phyloP scores from a whole-genome alignment of 305 asterid species.

The Coffea humblotiana region DNA sequence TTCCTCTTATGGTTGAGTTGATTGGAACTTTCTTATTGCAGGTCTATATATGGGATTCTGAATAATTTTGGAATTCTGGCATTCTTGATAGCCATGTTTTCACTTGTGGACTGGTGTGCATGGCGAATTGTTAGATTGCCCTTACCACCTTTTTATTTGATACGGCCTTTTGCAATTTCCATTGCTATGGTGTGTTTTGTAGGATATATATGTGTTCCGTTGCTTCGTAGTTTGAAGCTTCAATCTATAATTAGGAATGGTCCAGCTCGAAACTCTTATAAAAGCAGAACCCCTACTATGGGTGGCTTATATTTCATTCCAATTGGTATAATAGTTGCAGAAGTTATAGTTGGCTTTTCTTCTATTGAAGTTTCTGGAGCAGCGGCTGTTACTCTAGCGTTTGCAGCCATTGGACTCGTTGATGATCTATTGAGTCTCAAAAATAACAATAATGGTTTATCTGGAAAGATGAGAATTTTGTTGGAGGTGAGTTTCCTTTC shows the following conservation, averaged over 20 bases:
- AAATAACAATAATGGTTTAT: constrained; percentile 38
- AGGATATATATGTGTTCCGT: constrained; percentile 83
- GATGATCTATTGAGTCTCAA: constrained; percentile 56
- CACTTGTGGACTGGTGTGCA: constrained; percentile 79
- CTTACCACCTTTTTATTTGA: constrained; percentile 67
- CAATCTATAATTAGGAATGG: constrained; percentile 51
- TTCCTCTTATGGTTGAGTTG: constrained; percentile 12
- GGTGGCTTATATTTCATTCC: constrained; percentile 88
- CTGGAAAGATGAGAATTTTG: constrained; percentile 56
- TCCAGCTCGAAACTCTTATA: constrained; percentile 50
- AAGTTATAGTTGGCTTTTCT: constrained; percentile 56
- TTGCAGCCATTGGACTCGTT: constrained; percentile 73
- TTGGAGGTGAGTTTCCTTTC: constrained; percentile 59
- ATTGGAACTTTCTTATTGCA: constrained; percentile 41
- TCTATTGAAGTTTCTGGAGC: constrained; percentile 79
- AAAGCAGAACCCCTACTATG: constrained; percentile 81
- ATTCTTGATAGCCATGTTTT: constrained; percentile 52
- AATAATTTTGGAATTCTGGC: constrained; percentile 66
- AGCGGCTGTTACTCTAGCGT: constrained; percentile 57
- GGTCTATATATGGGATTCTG: constrained; percentile 63
- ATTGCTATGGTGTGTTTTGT: constrained; percentile 50
- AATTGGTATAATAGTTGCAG: constrained; percentile 76
- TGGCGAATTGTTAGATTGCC: constrained; percentile 92
- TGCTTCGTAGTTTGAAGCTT: constrained; percentile 59
- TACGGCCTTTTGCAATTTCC: constrained; percentile 75